Evolutionary conservation across 495 filamentous ascomycete genomes (phyloP), one percentile per base, ranked within the genome.

Genomic region (Penicillium ochrochloron): DNA sequence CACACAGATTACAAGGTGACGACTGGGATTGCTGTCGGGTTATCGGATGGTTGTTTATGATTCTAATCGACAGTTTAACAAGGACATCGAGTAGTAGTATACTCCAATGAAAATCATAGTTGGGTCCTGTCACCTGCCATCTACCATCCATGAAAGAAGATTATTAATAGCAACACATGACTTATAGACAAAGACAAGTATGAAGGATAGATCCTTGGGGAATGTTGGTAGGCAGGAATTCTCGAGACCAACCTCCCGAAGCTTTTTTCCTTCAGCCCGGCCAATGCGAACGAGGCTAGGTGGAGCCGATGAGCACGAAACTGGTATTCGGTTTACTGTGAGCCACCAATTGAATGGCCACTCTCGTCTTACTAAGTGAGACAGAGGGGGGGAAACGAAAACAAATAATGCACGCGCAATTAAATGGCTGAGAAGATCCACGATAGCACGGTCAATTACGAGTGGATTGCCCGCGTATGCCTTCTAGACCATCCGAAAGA

Each of bases 271-370:
- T 10, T 65, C 41, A 41, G 64, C 64, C 60, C 52, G 25, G 57
- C 66, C 66, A 69, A 63, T 66, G 41, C 58, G 34, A 48, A 65
- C 48, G 44, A 44, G 52, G 19, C 27, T 29, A 19, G 29, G 67
- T 69, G 66, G 67, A 61, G 57, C 41, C 29, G 8, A 27, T 11
- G 27, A 5, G 48, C 57, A 55, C 58, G 42, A 37, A 61, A 35
- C 50, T 59, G 67, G 67, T 66, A 69, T 69, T 69, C 35, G 57
- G 64, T 69, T 66, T 69, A 66, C 64, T 59, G 48, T 59, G 54
- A 48, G 44, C 44, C 58, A 37, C 63, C 62, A 59, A 58, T 34
- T 25, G 33, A 60, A n/a, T 50, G 3, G 17, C 48, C 23, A 10
- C 1, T n/a, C 21, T 23, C 21, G 8, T 9, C 44, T 48, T 2